A percentile compares a stretch with the other conserved stretches of the same genome.
phyloP scores from a whole-genome alignment of 1,284 basidiomycete genomes.

The Inonotus hispidus region DNA sequence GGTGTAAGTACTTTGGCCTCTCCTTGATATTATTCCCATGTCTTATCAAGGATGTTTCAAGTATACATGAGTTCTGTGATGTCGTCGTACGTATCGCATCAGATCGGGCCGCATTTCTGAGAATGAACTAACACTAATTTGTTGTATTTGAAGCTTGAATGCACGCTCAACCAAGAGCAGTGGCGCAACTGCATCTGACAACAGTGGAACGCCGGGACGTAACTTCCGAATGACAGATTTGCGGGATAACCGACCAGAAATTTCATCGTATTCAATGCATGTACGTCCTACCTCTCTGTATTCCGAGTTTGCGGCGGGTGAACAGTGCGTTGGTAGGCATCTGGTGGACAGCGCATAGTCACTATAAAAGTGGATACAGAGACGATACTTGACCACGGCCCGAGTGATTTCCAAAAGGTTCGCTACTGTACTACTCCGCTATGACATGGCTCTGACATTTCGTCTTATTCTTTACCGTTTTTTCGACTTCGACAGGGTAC shows the following conservation, averaged over 20 bases:
- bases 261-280: not conserved
- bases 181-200: not conserved
- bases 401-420: not conserved
- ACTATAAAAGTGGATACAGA: slow-evolving; percentile 14
- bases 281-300: not conserved
- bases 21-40: not conserved
- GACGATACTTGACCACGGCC: slow-evolving; percentile 4
- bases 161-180: not conserved
- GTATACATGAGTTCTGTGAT: slow-evolving; percentile 13
- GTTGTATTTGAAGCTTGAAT: not conserved
- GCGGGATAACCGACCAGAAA: not conserved
- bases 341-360: not conserved
- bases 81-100: slow-evolving; percentile 2
- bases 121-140: not conserved
- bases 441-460: not conserved
- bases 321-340: not conserved
- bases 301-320: not conserved
- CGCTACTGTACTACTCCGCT: not conserved
- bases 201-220: not conserved
- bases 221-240: slow-evolving; percentile 5
- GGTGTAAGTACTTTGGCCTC: not conserved
- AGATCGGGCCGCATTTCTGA: not conserved
- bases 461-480: not conserved
- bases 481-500: not conserved
- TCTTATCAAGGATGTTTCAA: not conserved